Conservation (phyloP, 306 rosid species). For the Malus orientalis region DNA sequence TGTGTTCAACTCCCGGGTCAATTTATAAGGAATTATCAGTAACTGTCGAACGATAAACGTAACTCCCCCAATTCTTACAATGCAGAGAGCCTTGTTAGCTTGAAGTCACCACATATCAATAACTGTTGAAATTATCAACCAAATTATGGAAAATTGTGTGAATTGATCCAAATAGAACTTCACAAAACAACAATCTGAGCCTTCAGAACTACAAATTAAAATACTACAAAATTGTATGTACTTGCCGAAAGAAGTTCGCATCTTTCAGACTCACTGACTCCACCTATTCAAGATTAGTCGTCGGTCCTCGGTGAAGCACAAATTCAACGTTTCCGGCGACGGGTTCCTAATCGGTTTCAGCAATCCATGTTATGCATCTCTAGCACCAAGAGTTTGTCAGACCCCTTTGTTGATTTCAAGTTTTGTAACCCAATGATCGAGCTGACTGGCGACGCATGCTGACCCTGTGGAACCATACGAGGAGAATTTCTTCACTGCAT, state of each 20-base stretch:
- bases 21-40: too few species aligned
- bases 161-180: not conserved
- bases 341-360: not conserved
- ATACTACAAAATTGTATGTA: not conserved
- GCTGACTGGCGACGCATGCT: slow-evolving; percentile 69
- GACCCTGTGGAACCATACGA: slow-evolving; percentile 95
- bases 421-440: slow-evolving; percentile 52
- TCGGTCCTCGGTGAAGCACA: not conserved
- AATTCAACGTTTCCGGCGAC: not conserved
- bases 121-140: not conserved
- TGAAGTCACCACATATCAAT: too few species aligned
- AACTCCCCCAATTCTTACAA: accelerated
- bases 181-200: not conserved
- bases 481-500: slow-evolving; percentile 62
- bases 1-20: too few species aligned
- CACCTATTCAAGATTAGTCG: not conserved
- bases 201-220: not conserved
- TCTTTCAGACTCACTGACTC: not conserved
- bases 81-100: too few species aligned
- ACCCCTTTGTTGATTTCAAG: slow-evolving; percentile 33
- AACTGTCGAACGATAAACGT: too few species aligned
- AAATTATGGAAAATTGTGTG: not conserved
- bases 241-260: not conserved
- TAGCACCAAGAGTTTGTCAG: not conserved
- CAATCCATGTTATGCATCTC: not conserved